These are phyloP conservation scores for Odonthalia washingtoniensis DNA, from an alignment of 31 red algal species.

Conservation along the genomic window DNA sequence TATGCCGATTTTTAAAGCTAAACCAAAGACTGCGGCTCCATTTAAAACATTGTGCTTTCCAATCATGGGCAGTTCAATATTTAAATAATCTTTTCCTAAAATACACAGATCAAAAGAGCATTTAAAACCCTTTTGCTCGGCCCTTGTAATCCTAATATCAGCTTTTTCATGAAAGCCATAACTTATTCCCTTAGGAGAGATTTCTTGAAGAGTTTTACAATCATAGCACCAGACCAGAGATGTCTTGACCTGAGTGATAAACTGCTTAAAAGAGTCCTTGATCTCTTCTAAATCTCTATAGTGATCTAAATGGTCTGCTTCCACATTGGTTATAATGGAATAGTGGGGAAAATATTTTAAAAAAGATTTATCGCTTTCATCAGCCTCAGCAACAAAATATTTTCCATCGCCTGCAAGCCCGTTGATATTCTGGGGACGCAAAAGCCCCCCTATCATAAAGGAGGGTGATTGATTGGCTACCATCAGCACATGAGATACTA, in stretches of 20 bases:
- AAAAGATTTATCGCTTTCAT: constrained; percentile 20
- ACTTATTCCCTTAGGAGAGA: background rate
- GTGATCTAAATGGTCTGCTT: constrained; percentile 7
- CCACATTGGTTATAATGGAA: constrained; percentile 1
- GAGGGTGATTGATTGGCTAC: background rate
- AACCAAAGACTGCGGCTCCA: background rate
- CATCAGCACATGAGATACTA: background rate
- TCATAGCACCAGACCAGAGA: background rate
- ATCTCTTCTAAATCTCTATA: constrained; percentile 10
- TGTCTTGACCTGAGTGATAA: constrained; percentile 8
- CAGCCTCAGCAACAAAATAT: constrained; percentile 18
- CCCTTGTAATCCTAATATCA: background rate
- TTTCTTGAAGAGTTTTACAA: background rate
- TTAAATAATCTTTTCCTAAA: no score
- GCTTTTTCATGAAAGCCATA: constrained; percentile 3
- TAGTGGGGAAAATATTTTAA: background rate
- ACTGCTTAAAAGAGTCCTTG: constrained; percentile 5
- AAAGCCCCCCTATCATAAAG: constrained; percentile 7
- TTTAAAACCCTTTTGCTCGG: constrained; percentile 8
- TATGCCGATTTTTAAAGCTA: background rate
- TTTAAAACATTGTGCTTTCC: constrained; percentile 20
- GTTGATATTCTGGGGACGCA: background rate
- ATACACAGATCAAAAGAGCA: constrained; percentile 3
- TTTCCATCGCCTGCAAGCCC: background rate
- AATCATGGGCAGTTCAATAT: background rate